Evolutionary conservation across 495 filamentous ascomycete genomes (phyloP), one percentile per base, ranked within the genome.

Genomic region (Daldinia childiae): DNA sequence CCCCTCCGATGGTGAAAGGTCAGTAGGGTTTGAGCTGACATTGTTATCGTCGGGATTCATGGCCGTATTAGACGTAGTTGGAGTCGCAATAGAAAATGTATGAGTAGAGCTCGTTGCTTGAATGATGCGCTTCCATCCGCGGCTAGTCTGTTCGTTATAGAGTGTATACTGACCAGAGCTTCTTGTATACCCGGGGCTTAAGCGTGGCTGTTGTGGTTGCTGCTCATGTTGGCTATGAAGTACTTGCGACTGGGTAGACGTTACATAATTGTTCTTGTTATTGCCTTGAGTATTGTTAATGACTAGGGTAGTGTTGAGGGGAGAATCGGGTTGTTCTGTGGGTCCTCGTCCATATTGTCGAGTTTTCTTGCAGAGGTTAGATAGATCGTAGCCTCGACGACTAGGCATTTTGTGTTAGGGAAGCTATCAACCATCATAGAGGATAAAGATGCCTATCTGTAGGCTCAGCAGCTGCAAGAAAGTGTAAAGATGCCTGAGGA

Each of bases 331-430:
- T 27, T 24, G 51, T 5, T 8, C 0, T 14, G 15, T n/a, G 0
- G 15, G 54, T 34, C 54, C 30, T 57, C 30, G 54, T 9, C 30
- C 7, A 12, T 36, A 34, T 43, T 21, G 19, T 9, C 36, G 24
- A 32, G 6, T 24, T 21, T 15, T 24, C 11, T 57, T 56, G 7
- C 17, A 14, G 15, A 59, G 55, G 43, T 66, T 39, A 26, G 62
- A 56, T 26, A 66, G 19, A 8, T 59, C 41, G 14, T 52, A 58
- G 19, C 63, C 63, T 19, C 19, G 55, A 9, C 63, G 55, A 12
- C 43, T 21, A 27, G 55, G 6, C 41, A 66, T 66, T 3, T 19
- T 59, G 21, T 11, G 3, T 4, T 5, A 0, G 5, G 14, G 8
- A 52, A 14, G 14, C 6, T 14, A 9, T 21, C 3, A 19, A 17